These are phyloP conservation scores for Podaxis carcinomalis DNA, from an alignment of 768 basidiomycete species.

Conservation along the genomic window DNA sequence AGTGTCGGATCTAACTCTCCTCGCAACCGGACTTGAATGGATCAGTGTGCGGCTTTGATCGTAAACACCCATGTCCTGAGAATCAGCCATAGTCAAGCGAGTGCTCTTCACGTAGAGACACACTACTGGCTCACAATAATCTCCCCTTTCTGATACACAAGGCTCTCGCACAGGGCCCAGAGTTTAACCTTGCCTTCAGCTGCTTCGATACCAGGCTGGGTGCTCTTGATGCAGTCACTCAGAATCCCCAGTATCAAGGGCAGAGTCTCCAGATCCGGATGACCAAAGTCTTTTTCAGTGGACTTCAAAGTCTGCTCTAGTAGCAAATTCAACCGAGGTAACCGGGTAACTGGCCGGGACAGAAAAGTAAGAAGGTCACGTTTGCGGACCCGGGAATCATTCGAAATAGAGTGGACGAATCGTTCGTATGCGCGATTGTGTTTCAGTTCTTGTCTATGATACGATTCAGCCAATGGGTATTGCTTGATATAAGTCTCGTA, in stretches of 20 bases:
- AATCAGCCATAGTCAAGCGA: background rate
- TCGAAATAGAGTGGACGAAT: conserved; percentile 60
- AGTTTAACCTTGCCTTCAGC: conserved; percentile 89
- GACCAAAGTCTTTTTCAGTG: conserved; percentile 60
- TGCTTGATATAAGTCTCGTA: conserved; percentile 87
- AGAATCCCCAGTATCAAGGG: conserved; percentile 69
- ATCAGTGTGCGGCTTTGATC: conserved; percentile 72
- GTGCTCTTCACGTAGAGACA: background rate
- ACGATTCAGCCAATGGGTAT: conserved; percentile 82
- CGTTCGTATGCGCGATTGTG: conserved; percentile 61
- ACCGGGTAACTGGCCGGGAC: conserved; percentile 83
- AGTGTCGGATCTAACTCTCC: conserved; percentile 59
- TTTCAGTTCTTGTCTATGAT: conserved; percentile 72
- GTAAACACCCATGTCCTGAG: conserved; percentile 78
- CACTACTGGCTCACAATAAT: conserved; percentile 57
- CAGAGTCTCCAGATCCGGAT: conserved; percentile 74
- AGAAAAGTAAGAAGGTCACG: conserved; percentile 80
- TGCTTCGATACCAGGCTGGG: conserved; percentile 88
- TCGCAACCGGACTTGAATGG: conserved; percentile 58
- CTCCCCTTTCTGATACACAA: conserved; percentile 74
- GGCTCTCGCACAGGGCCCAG: conserved; percentile 73
- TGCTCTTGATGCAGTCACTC: conserved; percentile 72
- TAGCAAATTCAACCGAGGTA: conserved; percentile 74
- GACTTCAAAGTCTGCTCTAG: conserved; percentile 66
- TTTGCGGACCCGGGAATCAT: conserved; percentile 64